phyloP scores from a whole-genome alignment of 495 filamentous ascomycete genomes.

The Lasiosphaeris hirsuta region DNA sequence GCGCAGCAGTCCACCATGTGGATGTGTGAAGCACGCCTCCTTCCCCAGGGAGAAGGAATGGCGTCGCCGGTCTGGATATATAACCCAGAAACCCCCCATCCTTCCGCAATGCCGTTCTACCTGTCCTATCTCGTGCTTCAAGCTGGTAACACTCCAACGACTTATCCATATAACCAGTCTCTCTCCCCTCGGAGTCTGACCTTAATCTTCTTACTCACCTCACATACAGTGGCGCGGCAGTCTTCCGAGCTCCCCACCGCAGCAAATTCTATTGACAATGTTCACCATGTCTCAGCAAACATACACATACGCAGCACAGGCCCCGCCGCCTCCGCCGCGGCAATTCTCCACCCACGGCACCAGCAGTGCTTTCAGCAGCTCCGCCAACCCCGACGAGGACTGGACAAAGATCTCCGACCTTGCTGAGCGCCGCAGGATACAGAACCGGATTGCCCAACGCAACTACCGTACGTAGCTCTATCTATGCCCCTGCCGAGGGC shows the following conservation, averaged over 20 bases:
- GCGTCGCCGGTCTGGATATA: slow-evolving; percentile 15
- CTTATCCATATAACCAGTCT: background rate
- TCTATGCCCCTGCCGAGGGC: background rate
- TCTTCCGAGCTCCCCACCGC: background rate
- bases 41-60: slow-evolving; percentile 2
- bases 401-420: slow-evolving; percentile 99
- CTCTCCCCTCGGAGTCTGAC: background rate
- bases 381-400: slow-evolving; percentile 95
- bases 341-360: slow-evolving; percentile 68
- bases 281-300: slow-evolving; percentile 44
- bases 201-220: slow-evolving; percentile 1
- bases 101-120: background rate
- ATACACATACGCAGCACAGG: slow-evolving; percentile 40
- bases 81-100: slow-evolving; percentile 15
- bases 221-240: background rate
- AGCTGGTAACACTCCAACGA: background rate
- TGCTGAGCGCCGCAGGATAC: slow-evolving; percentile 88
- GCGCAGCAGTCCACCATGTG: slow-evolving; percentile 2
- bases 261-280: slow-evolving; percentile 28
- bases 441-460: slow-evolving; percentile 95
- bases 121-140: slow-evolving; percentile 7
- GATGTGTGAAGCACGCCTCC: slow-evolving; percentile 13
- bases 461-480: slow-evolving; percentile 84
- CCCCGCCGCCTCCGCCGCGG: slow-evolving; percentile 44
- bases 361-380: slow-evolving; percentile 94